Percentiles rank a stretch among this genome's conserved stretches.
phyloP scores from a whole-genome alignment of 192 early-diverging fungal genomes.

The Nowakowskiella sp. region DNA sequence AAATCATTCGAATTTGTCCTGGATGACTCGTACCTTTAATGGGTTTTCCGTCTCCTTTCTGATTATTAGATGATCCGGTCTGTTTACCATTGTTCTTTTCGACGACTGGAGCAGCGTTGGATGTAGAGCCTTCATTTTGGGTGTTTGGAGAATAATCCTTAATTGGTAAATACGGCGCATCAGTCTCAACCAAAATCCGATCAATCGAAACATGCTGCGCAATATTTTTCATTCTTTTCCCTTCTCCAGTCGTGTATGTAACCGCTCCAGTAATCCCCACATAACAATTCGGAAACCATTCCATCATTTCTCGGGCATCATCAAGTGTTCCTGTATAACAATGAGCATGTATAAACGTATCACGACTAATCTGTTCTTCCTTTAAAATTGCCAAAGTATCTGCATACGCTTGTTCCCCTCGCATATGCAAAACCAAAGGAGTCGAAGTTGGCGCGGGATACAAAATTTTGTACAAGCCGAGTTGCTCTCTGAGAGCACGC shows the following conservation, averaged over 20 bases:
- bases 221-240: constrained; percentile 2
- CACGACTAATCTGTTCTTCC: not conserved
- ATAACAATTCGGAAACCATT: not conserved
- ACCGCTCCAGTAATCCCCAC: constrained; percentile 10
- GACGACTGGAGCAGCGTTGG: not conserved
- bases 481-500: not conserved
- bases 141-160: too few species aligned
- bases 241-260: constrained; percentile 2
- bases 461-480: not conserved
- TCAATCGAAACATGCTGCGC: constrained; percentile 7
- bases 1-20: constrained; percentile 1
- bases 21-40: too few species aligned
- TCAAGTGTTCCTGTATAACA: constrained; percentile 4
- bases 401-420: constrained; percentile 5
- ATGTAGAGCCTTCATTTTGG: too few species aligned
- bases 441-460: constrained; percentile 2
- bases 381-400: constrained; percentile 9
- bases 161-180: constrained; percentile 8
- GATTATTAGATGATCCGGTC: not conserved
- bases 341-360: constrained; percentile 6
- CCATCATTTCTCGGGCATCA: not conserved
- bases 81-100: not conserved
- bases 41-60: too few species aligned
- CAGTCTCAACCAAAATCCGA: constrained; percentile 8
- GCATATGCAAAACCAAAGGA: constrained; percentile 10